These are phyloP conservation scores for Monosporascus cannonballus DNA, from an alignment of 2,329 filamentous ascomycete species.

Conservation along the genomic window DNA sequence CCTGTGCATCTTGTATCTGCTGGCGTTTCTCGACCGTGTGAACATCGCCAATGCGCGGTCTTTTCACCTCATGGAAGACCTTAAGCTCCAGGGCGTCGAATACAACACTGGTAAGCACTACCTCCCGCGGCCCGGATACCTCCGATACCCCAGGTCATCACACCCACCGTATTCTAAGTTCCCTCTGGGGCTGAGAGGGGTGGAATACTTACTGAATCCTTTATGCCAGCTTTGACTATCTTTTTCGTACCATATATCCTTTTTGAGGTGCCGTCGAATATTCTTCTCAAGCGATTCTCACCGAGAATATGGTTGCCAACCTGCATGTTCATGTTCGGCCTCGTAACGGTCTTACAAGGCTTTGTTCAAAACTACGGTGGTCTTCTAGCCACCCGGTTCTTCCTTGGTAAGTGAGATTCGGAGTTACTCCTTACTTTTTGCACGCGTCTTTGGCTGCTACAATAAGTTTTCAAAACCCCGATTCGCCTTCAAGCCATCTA, in stretches of 20 bases:
- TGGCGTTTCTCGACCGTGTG: slow-evolving; percentile 50
- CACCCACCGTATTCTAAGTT: too few relatives aligned
- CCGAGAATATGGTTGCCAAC: slow-evolving; percentile 50
- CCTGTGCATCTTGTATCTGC: slow-evolving; percentile 54
- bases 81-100: slow-evolving; percentile 50
- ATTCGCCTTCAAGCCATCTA: too few relatives aligned
- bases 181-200: background rate
- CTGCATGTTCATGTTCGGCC: slow-evolving; percentile 81
- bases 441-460: too few relatives aligned
- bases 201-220: slow-evolving; percentile 6
- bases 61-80: slow-evolving; percentile 58
- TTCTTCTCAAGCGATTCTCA: slow-evolving; percentile 57
- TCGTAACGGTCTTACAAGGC: slow-evolving; percentile 70
- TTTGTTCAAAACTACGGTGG: slow-evolving; percentile 72
- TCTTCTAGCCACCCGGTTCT: slow-evolving; percentile 75
- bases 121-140: too few relatives aligned
- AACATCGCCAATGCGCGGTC: slow-evolving; percentile 75
- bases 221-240: slow-evolving; percentile 53
- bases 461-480: too few relatives aligned
- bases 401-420: slow-evolving; percentile 41
- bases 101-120: slow-evolving; percentile 57
- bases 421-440: too few relatives aligned
- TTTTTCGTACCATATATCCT: slow-evolving; percentile 77
- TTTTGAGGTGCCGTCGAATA: slow-evolving; percentile 67
- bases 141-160: too few relatives aligned